Conservation (phyloP, 805 yeast species). For the Teunomyces panamensis region DNA sequence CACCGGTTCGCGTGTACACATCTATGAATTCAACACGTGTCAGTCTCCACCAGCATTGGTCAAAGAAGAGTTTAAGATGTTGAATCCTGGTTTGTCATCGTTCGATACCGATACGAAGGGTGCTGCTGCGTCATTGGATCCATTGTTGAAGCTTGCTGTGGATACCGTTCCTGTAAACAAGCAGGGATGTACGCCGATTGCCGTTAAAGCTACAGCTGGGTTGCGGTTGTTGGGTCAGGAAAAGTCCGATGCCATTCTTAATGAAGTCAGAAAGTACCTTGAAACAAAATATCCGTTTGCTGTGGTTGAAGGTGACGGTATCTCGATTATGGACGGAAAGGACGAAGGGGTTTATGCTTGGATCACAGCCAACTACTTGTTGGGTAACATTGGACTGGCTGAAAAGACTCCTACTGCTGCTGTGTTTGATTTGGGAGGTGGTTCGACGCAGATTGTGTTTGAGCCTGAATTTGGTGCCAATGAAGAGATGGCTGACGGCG, state of each 20-base stretch:
- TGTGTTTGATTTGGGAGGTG: slow-evolving; percentile 97
- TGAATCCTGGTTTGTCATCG: slow-evolving; percentile 87
- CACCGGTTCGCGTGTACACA: slow-evolving; percentile 93
- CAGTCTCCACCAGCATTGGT: slow-evolving; percentile 77
- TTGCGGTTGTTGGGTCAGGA: slow-evolving; percentile 79
- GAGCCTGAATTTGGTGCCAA: slow-evolving; percentile 74
- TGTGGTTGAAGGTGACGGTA: slow-evolving; percentile 81
- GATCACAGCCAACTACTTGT: slow-evolving; percentile 91
- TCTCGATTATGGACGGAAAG: slow-evolving; percentile 91
- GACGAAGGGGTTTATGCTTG: slow-evolving; percentile 99
- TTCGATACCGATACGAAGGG: slow-evolving; percentile 75
- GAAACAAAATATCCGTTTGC: slow-evolving; percentile 87
- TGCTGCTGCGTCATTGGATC: slow-evolving; percentile 89
- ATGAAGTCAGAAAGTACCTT: slow-evolving; percentile 72
- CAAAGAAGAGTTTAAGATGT: slow-evolving; percentile 80
- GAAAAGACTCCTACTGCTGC: slow-evolving; percentile 87
- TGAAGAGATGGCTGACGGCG: slow-evolving; percentile 76
- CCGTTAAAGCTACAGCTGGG: slow-evolving; percentile 98
- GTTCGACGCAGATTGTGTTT: slow-evolving; percentile 97
- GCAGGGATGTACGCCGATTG: slow-evolving; percentile 85
- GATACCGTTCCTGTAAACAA: slow-evolving; percentile 68
- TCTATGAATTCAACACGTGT: slow-evolving; percentile 88
- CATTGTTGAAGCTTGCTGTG: slow-evolving; percentile 73
- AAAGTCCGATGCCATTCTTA: slow-evolving; percentile 67
- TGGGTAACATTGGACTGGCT: slow-evolving; percentile 88